Base-by-base conservation (phyloP, 768 basidiomycete genomes). In the Hysterangium stoloniferum region DNA sequence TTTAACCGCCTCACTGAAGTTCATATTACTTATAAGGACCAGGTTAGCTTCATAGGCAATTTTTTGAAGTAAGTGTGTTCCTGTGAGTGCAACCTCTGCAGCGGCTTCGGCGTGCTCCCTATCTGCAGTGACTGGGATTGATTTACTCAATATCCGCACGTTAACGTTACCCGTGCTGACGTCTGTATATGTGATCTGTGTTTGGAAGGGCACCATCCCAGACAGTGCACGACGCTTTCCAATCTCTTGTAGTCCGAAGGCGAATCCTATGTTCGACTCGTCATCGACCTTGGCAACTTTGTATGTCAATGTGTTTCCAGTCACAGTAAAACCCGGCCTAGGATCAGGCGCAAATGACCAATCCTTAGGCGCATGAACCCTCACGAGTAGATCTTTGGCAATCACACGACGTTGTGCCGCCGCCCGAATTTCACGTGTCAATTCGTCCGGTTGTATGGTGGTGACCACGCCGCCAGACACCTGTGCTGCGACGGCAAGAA, bases 331-430 rank as follows among this genome's bases (percentile, higher is more conserved):
- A n/a, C 38, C 49, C 13, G 49, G 28, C 12, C 51, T 28, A 22
- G 51, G 20, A 27, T 52, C 44, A 12, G n/a, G 19, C 12, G 22
- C 13, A 38, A 51, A 43, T 13, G 20, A 25, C 25, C 38, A 51
- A n/a, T 38, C 49, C 75, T 71, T 31, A n/a, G 46, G 46, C 7
- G 20, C 1, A 11, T 48, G 34, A n/a, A 48, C 15, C 46, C 15
- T 34, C 6, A 48, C 12, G 5, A 22, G 12, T 19, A 48, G 27
- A 24, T 48, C 46, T 20, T 22, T 34, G 8, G 46, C 46, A 24
- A 48, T 25, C 15, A 48, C 3, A 24, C 46, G 46, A n/a, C 35
- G 32, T 34, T 48, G 46, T 6, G 46, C 27, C 7, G 46, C 46
- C 5, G 32, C 36, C 31, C 46, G 29, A 13, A 48, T 31, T 22